Evolutionary conservation across 2,329 filamentous ascomycete species (phyloP), one percentile per base, ranked within the genome.

Genomic region (Aspergillus ochraceoroseus): DNA sequence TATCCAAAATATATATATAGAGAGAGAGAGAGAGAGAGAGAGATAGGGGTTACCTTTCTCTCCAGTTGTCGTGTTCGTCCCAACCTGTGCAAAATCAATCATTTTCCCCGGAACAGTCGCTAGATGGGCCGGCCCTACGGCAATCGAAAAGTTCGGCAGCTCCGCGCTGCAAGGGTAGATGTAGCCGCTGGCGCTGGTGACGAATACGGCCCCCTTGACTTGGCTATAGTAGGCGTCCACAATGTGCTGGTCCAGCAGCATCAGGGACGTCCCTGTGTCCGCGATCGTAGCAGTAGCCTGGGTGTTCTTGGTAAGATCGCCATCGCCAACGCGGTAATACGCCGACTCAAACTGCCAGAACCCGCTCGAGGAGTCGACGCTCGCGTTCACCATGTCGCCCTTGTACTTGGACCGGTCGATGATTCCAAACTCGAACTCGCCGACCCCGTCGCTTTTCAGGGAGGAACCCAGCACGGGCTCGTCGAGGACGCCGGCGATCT

Each of bases 401-500:
- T 61, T 70, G 61, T 83, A 84, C 53, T 84, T 79, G 41, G 66
- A 66, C 1, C 55, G 57, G 58, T 89, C 82, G 54, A 89, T 80
- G 52, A 64, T 73, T 45, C 85, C 85, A 54, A 89, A 89, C 57
- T 87, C 80, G 65, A 87, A 89, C 19, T 75, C 73, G 31, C 84
- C 84, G 2, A 71, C 67, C 11, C 70, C 69, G 43, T 73, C 70
- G 49, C 76, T 72, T 55, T 77, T 76, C 30, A 90, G 70, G 45
- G 83, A 75, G 15, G 81, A 83, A 0, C 83, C 85, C 65, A 89
- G 84, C 27, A 89, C 66, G 0, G 83, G 82, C 61, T 76, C 65
- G 17, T 76, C 72, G 15, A 87, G 75, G 12, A 68, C 62, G n/a
- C 62, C 48, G 61, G 76, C 75, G 50, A 83, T 68, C 58, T 84